Base-by-base conservation (phyloP, 2,329 filamentous ascomycete species). In the Bipolaris cookei region DNA sequence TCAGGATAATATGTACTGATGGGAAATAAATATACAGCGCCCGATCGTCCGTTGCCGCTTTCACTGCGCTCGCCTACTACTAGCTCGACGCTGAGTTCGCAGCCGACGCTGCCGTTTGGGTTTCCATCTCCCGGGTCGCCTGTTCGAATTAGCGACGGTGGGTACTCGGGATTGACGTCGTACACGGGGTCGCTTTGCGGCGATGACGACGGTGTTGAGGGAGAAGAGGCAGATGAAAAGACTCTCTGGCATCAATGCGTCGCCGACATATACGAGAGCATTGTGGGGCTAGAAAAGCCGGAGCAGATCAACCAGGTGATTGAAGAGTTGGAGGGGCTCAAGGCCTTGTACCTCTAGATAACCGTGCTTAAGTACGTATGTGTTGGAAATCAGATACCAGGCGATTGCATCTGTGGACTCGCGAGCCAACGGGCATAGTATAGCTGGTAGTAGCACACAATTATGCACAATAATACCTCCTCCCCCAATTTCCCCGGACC, bases 11-110 rank as follows among this genome's bases (percentile, higher is more conserved):
- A 21, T 14, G 2, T 25, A 30, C 55, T 64, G 13, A 65, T 28
- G 5, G 32, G 18, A 20, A 18, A 11, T 18, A 28, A 28, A 28
- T 28, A 28, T 28, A 28, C 10, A 68, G 65, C 68, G 7, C 71
- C 71, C 0, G 71, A 72, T 30, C 68, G 71, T 21, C 70, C 71
- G 7, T 63, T 63, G 3, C 70, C 71, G 2, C 61, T 72, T 0
- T 67, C 58, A 6, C 47, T 69, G 18, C 58, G 53, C 46, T 59
- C 63, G 5, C 51, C 58, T 2, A 10, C 25, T 10, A 28, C 25
- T 0, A 47, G 51, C 28, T 65, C 64, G 6, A 43, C 41, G 8
- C 41, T 35, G 5, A 58, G 44, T 7, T 50, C 39, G n/a, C 45
- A 46, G 4, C 48, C 44, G 10, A 23, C 48, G 18, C 48, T 46